phyloP scores from a whole-genome alignment of 2,329 filamentous ascomycete genomes.

The Verticillium tricorpus region DNA sequence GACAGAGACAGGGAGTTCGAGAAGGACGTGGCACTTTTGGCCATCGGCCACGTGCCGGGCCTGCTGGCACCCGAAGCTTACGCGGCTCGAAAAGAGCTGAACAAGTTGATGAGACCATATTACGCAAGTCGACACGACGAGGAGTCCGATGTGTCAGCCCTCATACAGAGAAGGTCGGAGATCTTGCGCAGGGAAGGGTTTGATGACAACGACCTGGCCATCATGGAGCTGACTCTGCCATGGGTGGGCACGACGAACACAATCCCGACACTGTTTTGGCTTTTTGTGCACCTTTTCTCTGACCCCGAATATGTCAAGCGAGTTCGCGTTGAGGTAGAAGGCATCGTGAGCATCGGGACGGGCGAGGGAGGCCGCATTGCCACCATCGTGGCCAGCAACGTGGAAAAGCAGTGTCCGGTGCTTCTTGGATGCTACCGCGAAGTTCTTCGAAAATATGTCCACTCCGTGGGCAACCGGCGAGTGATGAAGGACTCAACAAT shows the following conservation, averaged over 20 bases:
- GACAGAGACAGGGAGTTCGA: constrained; percentile 16
- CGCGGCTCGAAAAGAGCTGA: constrained; percentile 14
- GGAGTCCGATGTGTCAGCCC: constrained; percentile 19
- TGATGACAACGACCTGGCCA: constrained; percentile 17
- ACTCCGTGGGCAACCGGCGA: constrained; percentile 29
- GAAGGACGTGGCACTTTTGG: constrained; percentile 19
- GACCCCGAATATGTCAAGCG: constrained; percentile 17
- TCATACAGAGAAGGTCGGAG: constrained; percentile 21
- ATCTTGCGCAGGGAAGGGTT: constrained; percentile 24
- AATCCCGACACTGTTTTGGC: constrained; percentile 31
- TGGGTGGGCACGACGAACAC: constrained; percentile 29
- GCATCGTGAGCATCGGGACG: constrained; percentile 8
- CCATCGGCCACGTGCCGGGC: constrained; percentile 17
- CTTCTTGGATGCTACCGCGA: constrained; percentile 39
- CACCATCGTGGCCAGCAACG: constrained; percentile 24
- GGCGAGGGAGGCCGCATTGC: constrained; percentile 7
- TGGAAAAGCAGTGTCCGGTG: constrained; percentile 34
- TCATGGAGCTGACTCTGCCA: constrained; percentile 24
- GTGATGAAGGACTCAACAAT: constrained; percentile 33
- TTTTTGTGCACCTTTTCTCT: constrained; percentile 24
- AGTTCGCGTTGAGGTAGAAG: constrained; percentile 24
- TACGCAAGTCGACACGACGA: constrained; percentile 21
- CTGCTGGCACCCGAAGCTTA: constrained; percentile 19
- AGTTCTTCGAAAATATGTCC: constrained; percentile 32
- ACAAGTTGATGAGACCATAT: constrained; percentile 21